Evolutionary conservation across 2,329 filamentous ascomycete genomes (phyloP), one percentile per base, ranked within the genome.

Genomic region (Colletotrichum eleusines): DNA sequence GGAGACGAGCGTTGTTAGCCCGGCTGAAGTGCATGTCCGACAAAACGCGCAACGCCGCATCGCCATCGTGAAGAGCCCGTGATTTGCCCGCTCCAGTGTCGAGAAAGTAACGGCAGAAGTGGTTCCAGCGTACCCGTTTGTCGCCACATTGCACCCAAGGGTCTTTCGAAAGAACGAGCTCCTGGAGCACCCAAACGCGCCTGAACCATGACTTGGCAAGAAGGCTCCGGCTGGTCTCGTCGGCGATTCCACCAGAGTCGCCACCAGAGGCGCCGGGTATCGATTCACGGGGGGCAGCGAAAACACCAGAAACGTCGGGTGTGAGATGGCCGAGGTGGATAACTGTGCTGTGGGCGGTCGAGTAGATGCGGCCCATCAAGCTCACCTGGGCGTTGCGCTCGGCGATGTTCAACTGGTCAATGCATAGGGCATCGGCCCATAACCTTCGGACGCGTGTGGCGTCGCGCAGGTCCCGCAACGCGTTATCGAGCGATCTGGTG

Each of bases 391-490:
- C 38, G 14, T 72, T 71, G 50, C 77, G 78, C 51, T 80, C 78
- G 0, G 50, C 46, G 0, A 62, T 18, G 16, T 77, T 66, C 6
- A 35, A 9, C 63, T 80, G 77, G 68, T 80, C 74, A 74, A 80
- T 79, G 67, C 78, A 76, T 14, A 79, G 74, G 26, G 80, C 78
- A 55, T 80, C 79, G 0, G 78, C 73, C 62, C 79, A 80, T 5
- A 80, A 4, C 4, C 54, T 55, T 3, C 26, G 63, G 6, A n/a
- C 35, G 4, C 71, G 71, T 1, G 58, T 84, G 14, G 80, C 80
- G 44, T 78, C 80, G 42, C 80, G 79, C 66, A 83, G 81, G 63
- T 83, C 81, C 14, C 81, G 75, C 18, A 84, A 74, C 4, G 81
- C 82, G 11, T 71, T 58, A 8, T 42, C 5, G 0, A 71, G 20